Percentiles rank a stretch among this genome's conserved stretches.
Evolutionary conservation across 306 rosid genomes (phyloP).

Genomic region (Albizia julibrissin): DNA sequence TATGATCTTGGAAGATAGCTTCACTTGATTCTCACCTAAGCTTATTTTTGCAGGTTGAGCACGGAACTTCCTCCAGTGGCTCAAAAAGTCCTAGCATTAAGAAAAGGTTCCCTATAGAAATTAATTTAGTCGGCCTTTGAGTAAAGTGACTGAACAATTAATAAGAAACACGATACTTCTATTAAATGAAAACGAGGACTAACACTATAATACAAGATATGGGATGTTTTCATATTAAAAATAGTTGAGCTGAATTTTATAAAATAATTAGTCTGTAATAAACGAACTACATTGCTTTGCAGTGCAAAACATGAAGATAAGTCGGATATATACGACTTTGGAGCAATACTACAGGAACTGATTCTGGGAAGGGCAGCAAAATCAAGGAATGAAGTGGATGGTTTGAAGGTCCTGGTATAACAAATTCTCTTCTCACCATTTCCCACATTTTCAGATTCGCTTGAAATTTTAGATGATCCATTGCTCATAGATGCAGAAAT

Average conservation of each 20-base stretch:
- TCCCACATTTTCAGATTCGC: background rate
- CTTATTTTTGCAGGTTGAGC: slow-evolving; percentile 55
- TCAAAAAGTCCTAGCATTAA: slow-evolving; percentile 35
- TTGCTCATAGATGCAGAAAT: background rate
- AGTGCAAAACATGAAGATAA: slow-evolving; percentile 58
- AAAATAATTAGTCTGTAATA: background rate
- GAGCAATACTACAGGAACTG: slow-evolving; percentile 76
- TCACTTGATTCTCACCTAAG: slow-evolving; percentile 23
- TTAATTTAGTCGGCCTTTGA: background rate
- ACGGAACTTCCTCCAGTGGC: slow-evolving; percentile 46
- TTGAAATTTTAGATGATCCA: background rate
- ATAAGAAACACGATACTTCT: background rate
- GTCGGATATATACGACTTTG: slow-evolving; percentile 73
- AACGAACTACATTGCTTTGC: slow-evolving; percentile 15
- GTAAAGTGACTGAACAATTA: background rate
- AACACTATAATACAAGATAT: background rate
- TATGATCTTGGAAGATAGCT: slow-evolving; percentile 18
- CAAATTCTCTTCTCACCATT: slow-evolving; percentile 16
- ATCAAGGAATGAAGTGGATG: slow-evolving; percentile 52
- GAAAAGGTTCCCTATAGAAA: slow-evolving; percentile 49
- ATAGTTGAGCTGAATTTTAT: background rate
- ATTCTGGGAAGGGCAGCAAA: slow-evolving; percentile 75
- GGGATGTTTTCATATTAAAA: background rate
- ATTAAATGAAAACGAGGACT: background rate
- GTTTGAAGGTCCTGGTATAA: slow-evolving; percentile 65